Conservation (phyloP, 1,284 basidiomycete genomes). For the Trametes polyzona region DNA sequence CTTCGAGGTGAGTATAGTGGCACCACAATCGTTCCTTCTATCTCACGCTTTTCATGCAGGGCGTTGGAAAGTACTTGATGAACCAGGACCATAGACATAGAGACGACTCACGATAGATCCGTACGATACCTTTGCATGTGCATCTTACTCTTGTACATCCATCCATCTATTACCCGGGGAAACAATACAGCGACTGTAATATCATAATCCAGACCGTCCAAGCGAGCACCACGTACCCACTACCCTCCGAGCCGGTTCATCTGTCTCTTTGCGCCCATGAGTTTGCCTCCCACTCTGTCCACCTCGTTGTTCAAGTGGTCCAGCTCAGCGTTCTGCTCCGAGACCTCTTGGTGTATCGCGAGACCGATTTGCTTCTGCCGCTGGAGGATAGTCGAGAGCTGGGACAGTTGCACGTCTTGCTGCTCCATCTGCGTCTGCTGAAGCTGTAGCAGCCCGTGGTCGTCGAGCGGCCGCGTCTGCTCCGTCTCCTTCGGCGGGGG, state of each 20-base stretch:
- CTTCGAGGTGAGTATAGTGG: slow-evolving; percentile 71
- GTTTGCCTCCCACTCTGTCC: slow-evolving; percentile 74
- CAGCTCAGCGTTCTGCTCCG: slow-evolving; percentile 85
- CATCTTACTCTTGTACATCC: slow-evolving; percentile 31
- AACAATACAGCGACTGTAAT: slow-evolving; percentile 22
- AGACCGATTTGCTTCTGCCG: slow-evolving; percentile 87
- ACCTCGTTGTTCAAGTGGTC: slow-evolving; percentile 80
- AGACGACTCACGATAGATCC: slow-evolving; percentile 25
- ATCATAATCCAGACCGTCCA: slow-evolving; percentile 12
- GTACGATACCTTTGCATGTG: slow-evolving; percentile 25
- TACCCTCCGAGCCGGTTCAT: slow-evolving; percentile 70
- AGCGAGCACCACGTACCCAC: slow-evolving; percentile 2
- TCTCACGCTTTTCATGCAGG: slow-evolving; percentile 42
- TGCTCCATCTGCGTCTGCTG: slow-evolving; percentile 82
- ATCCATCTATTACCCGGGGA: slow-evolving; percentile 24
- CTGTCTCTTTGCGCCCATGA: slow-evolving; percentile 80
- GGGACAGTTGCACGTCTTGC: slow-evolving; percentile 83
- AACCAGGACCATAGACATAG: slow-evolving; percentile 33
- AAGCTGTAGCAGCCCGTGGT: slow-evolving; percentile 77
- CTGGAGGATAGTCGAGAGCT: slow-evolving; percentile 82
- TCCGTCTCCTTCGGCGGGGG: slow-evolving; percentile 78
- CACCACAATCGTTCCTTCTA: background rate
- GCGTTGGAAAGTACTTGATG: slow-evolving; percentile 54
- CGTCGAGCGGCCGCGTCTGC: slow-evolving; percentile 85
- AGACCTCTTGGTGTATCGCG: slow-evolving; percentile 86